Conservation (phyloP, 2,329 filamentous ascomycete genomes). For the Ophiocordyceps robertsii region DNA sequence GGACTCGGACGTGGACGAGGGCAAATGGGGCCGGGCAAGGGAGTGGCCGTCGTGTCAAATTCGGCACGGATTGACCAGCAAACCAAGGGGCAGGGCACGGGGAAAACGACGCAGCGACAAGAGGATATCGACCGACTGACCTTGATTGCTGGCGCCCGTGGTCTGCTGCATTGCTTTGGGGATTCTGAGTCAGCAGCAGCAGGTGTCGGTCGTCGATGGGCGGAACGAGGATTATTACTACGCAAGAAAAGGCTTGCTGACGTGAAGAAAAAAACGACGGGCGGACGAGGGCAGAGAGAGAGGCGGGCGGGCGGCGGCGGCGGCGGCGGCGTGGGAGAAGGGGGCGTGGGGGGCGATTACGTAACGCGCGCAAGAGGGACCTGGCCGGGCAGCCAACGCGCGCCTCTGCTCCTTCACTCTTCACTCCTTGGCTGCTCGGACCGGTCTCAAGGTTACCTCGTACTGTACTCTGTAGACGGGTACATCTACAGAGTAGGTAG, state of each 20-base stretch:
- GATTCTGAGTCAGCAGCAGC: constrained; percentile 10
- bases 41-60: too few relatives aligned
- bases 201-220: constrained; percentile 4
- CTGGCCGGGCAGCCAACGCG: too few relatives aligned
- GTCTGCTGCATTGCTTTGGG: constrained; percentile 8
- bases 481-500: too few relatives aligned
- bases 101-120: background rate
- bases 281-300: background rate
- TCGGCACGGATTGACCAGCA: background rate
- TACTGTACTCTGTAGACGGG: too few relatives aligned
- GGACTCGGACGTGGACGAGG: too few relatives aligned
- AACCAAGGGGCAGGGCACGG: background rate
- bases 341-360: background rate
- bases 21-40: too few relatives aligned
- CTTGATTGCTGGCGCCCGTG: constrained; percentile 9
- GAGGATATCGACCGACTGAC: constrained; percentile 3
- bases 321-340: background rate
- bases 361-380: background rate
- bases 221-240: constrained; percentile 8
- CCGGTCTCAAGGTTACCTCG: too few relatives aligned
- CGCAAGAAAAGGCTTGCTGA: constrained; percentile 10
- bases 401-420: too few relatives aligned
- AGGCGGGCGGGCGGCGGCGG: background rate
- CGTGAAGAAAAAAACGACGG: constrained; percentile 8
- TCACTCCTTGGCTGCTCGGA: too few relatives aligned